Percentiles rank a stretch among this genome's conserved stretches.
These are phyloP conservation scores for Aplosporella prunicola DNA, from an alignment of 2,329 filamentous ascomycete species.

Conservation along the genomic window DNA sequence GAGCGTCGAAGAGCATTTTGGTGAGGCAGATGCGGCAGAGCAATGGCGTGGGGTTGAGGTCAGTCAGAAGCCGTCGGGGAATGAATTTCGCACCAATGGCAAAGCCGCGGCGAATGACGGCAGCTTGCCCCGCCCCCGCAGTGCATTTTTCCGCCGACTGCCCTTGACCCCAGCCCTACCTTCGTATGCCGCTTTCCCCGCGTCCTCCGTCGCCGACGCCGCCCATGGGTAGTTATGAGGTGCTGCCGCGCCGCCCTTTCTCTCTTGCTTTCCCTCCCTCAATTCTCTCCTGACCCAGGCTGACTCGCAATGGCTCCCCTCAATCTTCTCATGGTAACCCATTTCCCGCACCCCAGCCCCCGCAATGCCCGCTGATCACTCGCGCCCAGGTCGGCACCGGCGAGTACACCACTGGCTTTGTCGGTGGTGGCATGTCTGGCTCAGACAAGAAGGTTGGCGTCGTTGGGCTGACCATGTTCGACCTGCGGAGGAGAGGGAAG, in stretches of 20 bases:
- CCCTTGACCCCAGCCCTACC: too few relatives aligned
- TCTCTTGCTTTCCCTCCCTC: neutral
- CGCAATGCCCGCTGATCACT: neutral
- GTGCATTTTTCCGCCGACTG: too few relatives aligned
- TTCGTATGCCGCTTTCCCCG: too few relatives aligned
- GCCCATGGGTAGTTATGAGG: too few relatives aligned
- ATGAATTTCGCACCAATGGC: too few relatives aligned
- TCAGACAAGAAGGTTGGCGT: constrained; percentile 97
- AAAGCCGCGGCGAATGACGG: too few relatives aligned
- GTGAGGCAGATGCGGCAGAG: constrained; percentile 4
- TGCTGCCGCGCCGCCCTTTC: neutral
- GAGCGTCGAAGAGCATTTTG: too few relatives aligned
- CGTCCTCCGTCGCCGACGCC: too few relatives aligned
- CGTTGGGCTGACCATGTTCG: constrained; percentile 81
- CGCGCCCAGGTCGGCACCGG: constrained; percentile 65
- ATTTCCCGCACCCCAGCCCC: neutral
- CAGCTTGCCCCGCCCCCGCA: too few relatives aligned
- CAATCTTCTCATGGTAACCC: constrained; percentile 39
- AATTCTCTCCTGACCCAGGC: neutral
- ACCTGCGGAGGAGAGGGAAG: constrained; percentile 78
- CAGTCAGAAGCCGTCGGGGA: too few relatives aligned
- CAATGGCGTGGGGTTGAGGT: too few relatives aligned
- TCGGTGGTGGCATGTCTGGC: constrained; percentile 69
- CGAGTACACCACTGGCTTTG: constrained; percentile 94
- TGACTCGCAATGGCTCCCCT: constrained; percentile 37